Base-by-base conservation (phyloP, 2,329 filamentous ascomycete species). In the Fusarium pilosicola region DNA sequence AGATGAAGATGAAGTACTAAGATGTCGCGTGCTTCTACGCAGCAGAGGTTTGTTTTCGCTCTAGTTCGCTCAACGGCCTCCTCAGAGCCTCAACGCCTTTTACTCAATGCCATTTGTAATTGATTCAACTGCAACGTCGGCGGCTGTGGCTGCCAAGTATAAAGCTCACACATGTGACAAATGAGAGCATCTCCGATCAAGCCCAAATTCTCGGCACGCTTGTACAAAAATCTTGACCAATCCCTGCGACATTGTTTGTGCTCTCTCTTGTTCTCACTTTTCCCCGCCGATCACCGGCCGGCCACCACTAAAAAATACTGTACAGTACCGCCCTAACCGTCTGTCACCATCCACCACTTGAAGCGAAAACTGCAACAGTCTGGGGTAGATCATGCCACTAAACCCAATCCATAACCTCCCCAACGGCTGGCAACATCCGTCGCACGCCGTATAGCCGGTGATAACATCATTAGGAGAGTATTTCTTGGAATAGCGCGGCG, bases 381-480 rank as follows among this genome's bases (percentile, higher is more conserved):
- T 52, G 67, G 67, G 65, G 67, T 61, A 52, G 18, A 8, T 32
- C 28, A 51, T 30, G 14, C 51, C 51, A 51, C 60, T 52, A 32
- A 65, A 48, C 32, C 24, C 14, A 48, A 28, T 56, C 9, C n/a
- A 57, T 17, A 13, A 17, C 38, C 48, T 30, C 11, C 48, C 8
- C 36, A 42, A 62, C 58, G 36, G 51, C 30, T 11, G 38, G 13
- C 5, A 41, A 48, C 45, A 28, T 52, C 39, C 38, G 15, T 39
- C 30, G 22, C 26, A 17, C 7, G 46, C 52, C 65, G 65, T 28
- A 45, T 59, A 36, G 42, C 54, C 62, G 63, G 36, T 38, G 45
- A 52, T 36, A 68, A 38, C n/a, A 68, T 52, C 28, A 41, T 56
- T 15, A 34, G 24, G 1, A 36, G 11, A 7, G 22, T 17, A n/a